Evolutionary conservation across 257 asterid genomes (phyloP), one percentile per base, ranked within the genome.

Genomic region (Verbena officinalis): DNA sequence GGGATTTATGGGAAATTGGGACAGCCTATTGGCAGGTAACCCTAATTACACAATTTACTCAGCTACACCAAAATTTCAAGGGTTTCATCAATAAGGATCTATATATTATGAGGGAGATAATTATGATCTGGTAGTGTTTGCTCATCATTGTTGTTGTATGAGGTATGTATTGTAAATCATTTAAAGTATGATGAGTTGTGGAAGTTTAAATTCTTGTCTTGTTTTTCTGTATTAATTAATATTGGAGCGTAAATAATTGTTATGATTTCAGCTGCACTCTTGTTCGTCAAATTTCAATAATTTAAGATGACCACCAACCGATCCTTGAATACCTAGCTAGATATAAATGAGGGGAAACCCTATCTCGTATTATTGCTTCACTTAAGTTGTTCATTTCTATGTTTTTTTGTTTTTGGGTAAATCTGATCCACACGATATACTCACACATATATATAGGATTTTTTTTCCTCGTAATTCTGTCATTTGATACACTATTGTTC

Each of bases 1-100:
- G 71, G 83, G 79, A 11, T 52, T 74, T 73, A 53, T 64, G 16
- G 90, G 78, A 52, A 74, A 71, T 43, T 81, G 79, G 83, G 85
- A 83, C 44, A 12, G 64, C 65, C 42, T 70, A 74, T 53, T 64
- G 38, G 78, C 74, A 74, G 87, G 81, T 77, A 77, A 81, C 70
- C 75, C 74, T 75, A 73, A 45, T 38, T 75, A 45, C 43, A 73
- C 86, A 16, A 60, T 55, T 69, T 73, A 53, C 72, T 70, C 71
- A 43, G 65, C 55, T 58, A 31, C 69, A 48, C 33, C 64, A 8
- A 67, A 74, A 17, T 72, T 73, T 63, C 76, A 61, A 14, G 62
- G 65, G 50, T 60, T 60, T 64, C 69, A 68, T 52, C 27, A 69
- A 16, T 51, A 65, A 45, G 71, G 20, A 22, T 46, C 15, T 53